phyloP scores from a whole-genome alignment of 2,329 filamentous ascomycete genomes.

The Curvularia hawaiiensis region DNA sequence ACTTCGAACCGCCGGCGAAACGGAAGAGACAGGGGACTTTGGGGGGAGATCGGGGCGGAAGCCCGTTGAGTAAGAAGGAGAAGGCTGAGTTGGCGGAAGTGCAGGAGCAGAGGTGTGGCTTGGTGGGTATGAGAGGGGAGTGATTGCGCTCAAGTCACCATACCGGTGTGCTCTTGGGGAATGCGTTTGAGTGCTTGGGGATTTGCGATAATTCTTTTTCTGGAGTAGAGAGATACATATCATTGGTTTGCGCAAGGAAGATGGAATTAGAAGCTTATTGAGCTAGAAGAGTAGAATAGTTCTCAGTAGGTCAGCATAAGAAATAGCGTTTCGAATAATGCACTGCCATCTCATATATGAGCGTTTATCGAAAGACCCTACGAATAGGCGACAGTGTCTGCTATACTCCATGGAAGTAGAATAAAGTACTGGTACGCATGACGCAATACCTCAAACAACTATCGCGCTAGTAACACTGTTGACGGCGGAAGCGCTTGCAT shows the following conservation, averaged over 20 bases:
- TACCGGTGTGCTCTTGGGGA: neutral
- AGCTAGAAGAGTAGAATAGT: neutral
- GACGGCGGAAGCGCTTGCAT: too few relatives aligned
- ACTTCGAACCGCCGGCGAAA: slow-evolving; percentile 29
- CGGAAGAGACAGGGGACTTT: slow-evolving; percentile 37
- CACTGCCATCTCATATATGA: too few relatives aligned
- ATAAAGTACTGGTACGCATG: too few relatives aligned
- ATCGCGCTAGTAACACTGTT: too few relatives aligned
- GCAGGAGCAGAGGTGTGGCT: neutral
- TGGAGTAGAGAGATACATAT: neutral
- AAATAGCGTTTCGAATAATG: too few relatives aligned
- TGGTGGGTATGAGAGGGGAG: slow-evolving; percentile 5
- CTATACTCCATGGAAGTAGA: too few relatives aligned
- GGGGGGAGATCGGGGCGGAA: slow-evolving; percentile 24
- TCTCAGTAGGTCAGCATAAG: neutral
- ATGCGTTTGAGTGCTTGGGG: neutral
- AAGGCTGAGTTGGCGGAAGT: slow-evolving; percentile 11
- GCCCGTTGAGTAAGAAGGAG: slow-evolving; percentile 35
- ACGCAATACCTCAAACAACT: too few relatives aligned
- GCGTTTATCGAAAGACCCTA: too few relatives aligned
- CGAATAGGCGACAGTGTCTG: too few relatives aligned
- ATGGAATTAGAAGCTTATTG: neutral
- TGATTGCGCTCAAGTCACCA: neutral
- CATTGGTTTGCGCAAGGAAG: neutral
- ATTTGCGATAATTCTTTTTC: neutral